Base-by-base conservation (phyloP, 2,329 filamentous ascomycete genomes). In the Cladosporium cucumerinum region DNA sequence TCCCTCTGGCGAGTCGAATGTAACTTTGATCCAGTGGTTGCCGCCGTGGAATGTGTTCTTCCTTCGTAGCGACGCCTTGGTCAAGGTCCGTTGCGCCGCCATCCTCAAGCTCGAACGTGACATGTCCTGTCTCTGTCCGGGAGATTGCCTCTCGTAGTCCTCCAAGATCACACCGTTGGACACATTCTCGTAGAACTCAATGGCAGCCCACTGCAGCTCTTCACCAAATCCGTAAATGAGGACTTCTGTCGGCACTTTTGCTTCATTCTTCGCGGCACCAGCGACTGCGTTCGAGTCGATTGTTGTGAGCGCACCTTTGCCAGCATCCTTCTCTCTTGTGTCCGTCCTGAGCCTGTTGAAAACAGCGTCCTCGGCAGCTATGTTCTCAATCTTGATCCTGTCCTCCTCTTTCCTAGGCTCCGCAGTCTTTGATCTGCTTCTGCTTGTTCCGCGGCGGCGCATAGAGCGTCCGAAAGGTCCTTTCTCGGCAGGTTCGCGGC, bases 91-190 rank as follows among this genome's bases (percentile, higher is more conserved):
- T 65, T 87, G 86, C 57, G 89, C 87, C 10, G 89, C 85, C 12
- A 89, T 87, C 60, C 90, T 86, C 71, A 92, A 88, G 68, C 89
- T 85, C 11, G 90, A 87, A 59, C 90, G 86, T 71, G 92, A 89
- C 68, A 89, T 85, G 67, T 91, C 90, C 1, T 60, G 61, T 65
- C 89, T 85, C 67, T 88, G 84, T 64, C 87, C 83, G 2, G 91
- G 90, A n/a, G 94, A 89, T 68, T 91, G 88, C 67, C 94, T 88
- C 10, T 93, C 87, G 78, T 98, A 98, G 78, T 97, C 93, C 79
- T 98, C 94, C 78, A 93, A 93, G 75, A 97, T 92, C 68, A 87
- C 81, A 28, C 93, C 93, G 34, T 80, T 78, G 7, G 91, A 94
- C 49, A 96, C 87, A 66, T 89, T 86, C 80, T 97, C 94, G 79